A percentile compares a stretch with the other conserved stretches of the same genome.
phyloP scores from a whole-genome alignment of 345 rosid genomes.

The Punica granatum region DNA sequence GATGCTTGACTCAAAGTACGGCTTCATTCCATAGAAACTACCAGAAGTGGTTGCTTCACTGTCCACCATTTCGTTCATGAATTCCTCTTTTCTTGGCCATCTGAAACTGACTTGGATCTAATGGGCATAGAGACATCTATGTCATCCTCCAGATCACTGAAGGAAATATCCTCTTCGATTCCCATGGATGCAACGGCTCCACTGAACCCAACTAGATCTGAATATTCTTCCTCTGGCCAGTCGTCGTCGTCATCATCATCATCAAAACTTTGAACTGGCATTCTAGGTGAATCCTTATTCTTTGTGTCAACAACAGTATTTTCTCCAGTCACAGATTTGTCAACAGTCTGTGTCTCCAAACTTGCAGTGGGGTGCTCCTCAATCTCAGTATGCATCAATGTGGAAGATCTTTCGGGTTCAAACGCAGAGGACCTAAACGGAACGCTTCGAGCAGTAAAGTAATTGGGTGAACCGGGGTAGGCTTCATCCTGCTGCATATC shows the following conservation, averaged over 20 bases:
- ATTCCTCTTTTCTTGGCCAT: not conserved
- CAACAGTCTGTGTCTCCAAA: constrained; percentile 40
- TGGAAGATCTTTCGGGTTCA: constrained; percentile 28
- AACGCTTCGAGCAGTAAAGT: constrained; percentile 18
- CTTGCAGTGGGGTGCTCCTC: constrained; percentile 55
- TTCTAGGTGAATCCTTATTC: constrained; percentile 32
- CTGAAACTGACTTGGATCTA: constrained; percentile 26
- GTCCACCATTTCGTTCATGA: constrained; percentile 1
- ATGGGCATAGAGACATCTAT: constrained; percentile 28
- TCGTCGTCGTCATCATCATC: constrained; percentile 49
- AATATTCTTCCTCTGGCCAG: constrained; percentile 79
- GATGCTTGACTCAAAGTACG: not conserved
- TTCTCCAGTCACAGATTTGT: constrained; percentile 63
- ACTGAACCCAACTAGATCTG: constrained; percentile 34
- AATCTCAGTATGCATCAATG: constrained; percentile 36
- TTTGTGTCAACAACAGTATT: constrained; percentile 25
- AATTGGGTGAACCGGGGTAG: constrained; percentile 19
- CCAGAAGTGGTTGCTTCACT: not conserved
- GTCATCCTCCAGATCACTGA: constrained; percentile 89
- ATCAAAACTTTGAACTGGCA: constrained; percentile 38
- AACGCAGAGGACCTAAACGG: constrained; percentile 23
- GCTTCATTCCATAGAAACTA: not conserved
- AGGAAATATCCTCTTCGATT: constrained; percentile 78
- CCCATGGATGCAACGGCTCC: constrained; percentile 26
- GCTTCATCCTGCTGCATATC: constrained; percentile 21